phyloP scores from a whole-genome alignment of 2,329 filamentous ascomycete species.

The Microthyrium microscopicum region DNA sequence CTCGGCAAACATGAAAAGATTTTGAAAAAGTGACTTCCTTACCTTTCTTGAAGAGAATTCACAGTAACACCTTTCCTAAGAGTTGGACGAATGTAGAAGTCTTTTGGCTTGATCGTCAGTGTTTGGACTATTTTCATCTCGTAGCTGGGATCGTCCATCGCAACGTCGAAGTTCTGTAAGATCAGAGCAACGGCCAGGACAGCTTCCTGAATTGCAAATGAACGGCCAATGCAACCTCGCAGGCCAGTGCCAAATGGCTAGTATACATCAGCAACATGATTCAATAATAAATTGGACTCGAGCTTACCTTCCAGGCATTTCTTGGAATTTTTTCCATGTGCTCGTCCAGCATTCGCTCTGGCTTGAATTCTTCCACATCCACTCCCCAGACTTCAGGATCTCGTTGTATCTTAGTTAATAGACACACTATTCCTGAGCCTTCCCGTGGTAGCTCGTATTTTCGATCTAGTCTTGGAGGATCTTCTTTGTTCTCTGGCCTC shows the following conservation, averaged over 20 bases:
- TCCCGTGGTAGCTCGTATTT: constrained; percentile 22
- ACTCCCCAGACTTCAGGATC: constrained; percentile 27
- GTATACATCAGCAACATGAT: too few species aligned
- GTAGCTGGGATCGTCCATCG: constrained; percentile 26
- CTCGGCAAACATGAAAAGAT: too few species aligned
- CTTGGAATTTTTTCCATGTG: constrained; percentile 22
- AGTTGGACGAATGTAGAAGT: constrained; percentile 22
- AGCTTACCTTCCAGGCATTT: constrained; percentile 34
- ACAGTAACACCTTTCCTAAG: constrained; percentile 17
- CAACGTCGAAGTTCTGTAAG: constrained; percentile 28
- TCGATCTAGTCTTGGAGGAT: too few species aligned
- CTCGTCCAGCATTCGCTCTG: constrained; percentile 31
- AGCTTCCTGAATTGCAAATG: constrained; percentile 39
- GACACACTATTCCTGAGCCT: constrained; percentile 16
- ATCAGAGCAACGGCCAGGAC: constrained; percentile 27
- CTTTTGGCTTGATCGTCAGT: constrained; percentile 28
- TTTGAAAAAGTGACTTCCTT: too few species aligned
- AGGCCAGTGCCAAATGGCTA: constrained; percentile 38
- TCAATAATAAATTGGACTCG: too few species aligned
- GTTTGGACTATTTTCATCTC: constrained; percentile 28
- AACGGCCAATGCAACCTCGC: constrained; percentile 35
- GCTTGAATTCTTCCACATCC: constrained; percentile 27
- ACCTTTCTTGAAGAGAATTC: constrained; percentile 10
- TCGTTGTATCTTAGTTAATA: constrained; percentile 20
- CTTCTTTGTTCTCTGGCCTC: too few species aligned